Evolutionary conservation across 75 land plant species (phyloP).

Genomic region (Selaginella moellendorffii): DNA sequence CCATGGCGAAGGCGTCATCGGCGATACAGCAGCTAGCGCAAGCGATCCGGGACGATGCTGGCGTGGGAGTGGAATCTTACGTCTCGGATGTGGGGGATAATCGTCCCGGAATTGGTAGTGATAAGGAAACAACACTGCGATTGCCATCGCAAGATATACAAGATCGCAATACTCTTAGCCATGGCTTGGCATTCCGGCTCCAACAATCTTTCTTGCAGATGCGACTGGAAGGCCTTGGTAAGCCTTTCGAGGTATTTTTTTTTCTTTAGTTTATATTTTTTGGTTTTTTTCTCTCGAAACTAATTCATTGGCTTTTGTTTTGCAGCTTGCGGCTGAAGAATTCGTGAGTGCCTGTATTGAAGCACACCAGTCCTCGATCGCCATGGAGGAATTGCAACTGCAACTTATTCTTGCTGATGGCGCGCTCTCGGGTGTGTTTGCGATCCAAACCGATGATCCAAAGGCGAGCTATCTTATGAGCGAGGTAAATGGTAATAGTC

Average conservation of each 20-base stretch:
- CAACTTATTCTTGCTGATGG: slow-evolving; percentile 23
- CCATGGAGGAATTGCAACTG: slow-evolving; percentile 19
- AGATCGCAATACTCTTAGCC: slow-evolving; percentile 13
- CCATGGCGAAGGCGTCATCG: background rate
- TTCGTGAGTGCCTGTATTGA: slow-evolving; percentile 15
- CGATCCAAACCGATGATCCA: slow-evolving; percentile 9
- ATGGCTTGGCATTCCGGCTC: slow-evolving; percentile 14
- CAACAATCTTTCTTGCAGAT: slow-evolving; percentile 22
- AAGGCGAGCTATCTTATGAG: slow-evolving; percentile 6
- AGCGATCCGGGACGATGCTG: background rate
- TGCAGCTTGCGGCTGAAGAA: slow-evolving; percentile 21
- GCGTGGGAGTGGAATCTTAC: no score
- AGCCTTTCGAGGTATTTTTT: slow-evolving; percentile 21
- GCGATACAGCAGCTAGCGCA: background rate
- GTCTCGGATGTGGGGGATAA: no score
- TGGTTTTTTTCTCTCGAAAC: background rate
- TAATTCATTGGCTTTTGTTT: background rate
- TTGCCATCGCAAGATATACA: background rate
- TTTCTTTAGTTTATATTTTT: background rate
- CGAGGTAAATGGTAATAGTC: slow-evolving; percentile 12
- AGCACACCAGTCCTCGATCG: slow-evolving; percentile 9
- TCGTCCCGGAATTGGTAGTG: no score
- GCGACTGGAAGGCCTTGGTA: slow-evolving; percentile 24
- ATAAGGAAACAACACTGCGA: background rate
- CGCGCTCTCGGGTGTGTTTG: slow-evolving; percentile 24